Evolutionary conservation across 1,139 yeast genomes (phyloP).

Genomic region (Arxiozyma telluris): DNA sequence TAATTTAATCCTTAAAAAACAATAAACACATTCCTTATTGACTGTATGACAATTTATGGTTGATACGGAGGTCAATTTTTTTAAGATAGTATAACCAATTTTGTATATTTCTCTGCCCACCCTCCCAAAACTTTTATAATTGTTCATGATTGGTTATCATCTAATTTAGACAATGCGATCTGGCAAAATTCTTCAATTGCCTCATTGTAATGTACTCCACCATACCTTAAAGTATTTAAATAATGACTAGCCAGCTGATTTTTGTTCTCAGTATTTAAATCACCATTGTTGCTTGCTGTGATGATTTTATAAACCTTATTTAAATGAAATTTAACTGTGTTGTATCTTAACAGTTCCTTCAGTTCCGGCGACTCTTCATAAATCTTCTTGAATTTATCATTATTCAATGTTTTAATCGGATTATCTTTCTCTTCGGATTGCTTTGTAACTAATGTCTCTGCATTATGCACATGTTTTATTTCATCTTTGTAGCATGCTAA

Average conservation of each 20-base stretch:
- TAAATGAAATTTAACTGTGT: conserved; percentile 30
- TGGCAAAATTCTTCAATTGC: conserved; percentile 32
- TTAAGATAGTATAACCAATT: not conserved
- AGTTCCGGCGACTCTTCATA: conserved; percentile 19
- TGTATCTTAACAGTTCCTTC: conserved; percentile 24
- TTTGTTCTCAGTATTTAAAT: conserved; percentile 19
- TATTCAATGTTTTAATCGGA: conserved; percentile 3
- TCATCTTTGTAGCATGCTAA: conserved; percentile 46
- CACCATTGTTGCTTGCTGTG: conserved; percentile 13
- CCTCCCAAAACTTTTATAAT: too few relatives aligned
- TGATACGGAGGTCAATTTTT: too few relatives aligned
- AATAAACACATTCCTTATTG: too few relatives aligned
- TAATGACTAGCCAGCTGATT: conserved; percentile 29
- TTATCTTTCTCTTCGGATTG: conserved; percentile 3
- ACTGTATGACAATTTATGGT: too few relatives aligned
- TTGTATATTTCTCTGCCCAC: not conserved
- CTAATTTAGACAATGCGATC: conserved; percentile 5
- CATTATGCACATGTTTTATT: conserved; percentile 34
- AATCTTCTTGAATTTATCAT: conserved; percentile 12
- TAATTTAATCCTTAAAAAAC: too few relatives aligned
- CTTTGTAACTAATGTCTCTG: conserved; percentile 5
- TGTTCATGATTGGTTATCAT: not conserved
- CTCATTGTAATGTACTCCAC: conserved; percentile 30
- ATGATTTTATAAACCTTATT: conserved; percentile 27
- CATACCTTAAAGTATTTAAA: conserved; percentile 28